Percentiles rank a stretch among this genome's conserved stretches.
Conservation (phyloP, 2,329 filamentous ascomycete species). For the Xylariaceae sp. region DNA sequence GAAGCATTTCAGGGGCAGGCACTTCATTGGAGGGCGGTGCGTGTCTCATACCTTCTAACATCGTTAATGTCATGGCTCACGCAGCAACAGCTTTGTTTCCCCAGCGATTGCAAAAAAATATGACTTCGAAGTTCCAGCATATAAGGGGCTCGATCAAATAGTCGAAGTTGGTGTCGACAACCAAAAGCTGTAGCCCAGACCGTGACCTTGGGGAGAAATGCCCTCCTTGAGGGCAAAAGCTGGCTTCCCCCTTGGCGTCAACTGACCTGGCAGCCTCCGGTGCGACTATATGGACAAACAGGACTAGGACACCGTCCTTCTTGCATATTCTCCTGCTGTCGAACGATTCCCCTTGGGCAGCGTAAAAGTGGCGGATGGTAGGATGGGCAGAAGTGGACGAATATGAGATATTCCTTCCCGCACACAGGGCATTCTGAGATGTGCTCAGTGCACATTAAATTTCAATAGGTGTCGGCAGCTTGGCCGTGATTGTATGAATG, state of each 20-base stretch:
- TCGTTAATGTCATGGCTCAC: conserved; percentile 15
- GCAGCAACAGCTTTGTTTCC: conserved; percentile 65
- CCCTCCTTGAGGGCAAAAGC: neutral
- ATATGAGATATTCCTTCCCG: conserved; percentile 56
- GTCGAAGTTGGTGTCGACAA: conserved; percentile 62
- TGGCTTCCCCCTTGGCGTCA: conserved; percentile 30
- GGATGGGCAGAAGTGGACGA: conserved; percentile 52
- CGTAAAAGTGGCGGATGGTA: conserved; percentile 46
- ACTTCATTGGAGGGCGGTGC: conserved; percentile 85
- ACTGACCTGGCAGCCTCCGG: conserved; percentile 53
- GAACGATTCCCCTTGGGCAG: conserved; percentile 43
- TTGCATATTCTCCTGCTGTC: conserved; percentile 43
- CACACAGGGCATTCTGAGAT: conserved; percentile 55
- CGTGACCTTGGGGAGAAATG: neutral
- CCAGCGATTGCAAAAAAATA: conserved; percentile 79
- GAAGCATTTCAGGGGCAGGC: conserved; percentile 76
- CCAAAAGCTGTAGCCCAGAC: conserved; percentile 47
- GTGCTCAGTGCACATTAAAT: conserved; percentile 59
- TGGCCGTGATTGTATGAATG: conserved; percentile 11
- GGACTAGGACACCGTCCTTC: conserved; percentile 55
- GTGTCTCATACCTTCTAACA: conserved; percentile 26
- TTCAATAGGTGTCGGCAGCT: conserved; percentile 32
- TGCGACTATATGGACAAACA: conserved; percentile 55
- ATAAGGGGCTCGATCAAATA: conserved; percentile 83
- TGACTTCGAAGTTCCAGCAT: conserved; percentile 74